Base-by-base conservation (phyloP, 768 basidiomycete genomes). In the Pleurotus sapidus region DNA sequence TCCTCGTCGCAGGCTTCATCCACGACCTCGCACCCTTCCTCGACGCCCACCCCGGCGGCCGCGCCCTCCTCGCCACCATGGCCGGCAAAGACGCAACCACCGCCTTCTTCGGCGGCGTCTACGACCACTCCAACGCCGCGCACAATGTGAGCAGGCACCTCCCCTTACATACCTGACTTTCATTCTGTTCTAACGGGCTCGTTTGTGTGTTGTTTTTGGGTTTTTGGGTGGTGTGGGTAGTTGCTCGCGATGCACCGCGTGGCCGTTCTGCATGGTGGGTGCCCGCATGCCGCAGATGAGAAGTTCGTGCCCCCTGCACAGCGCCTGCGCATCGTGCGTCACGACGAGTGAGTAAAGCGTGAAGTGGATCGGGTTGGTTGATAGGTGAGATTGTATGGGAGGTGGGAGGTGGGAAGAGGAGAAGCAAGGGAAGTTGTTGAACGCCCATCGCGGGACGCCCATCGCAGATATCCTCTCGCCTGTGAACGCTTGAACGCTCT, bases 1-100 rank as follows among this genome's bases (percentile, higher is more conserved):
- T 96, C 56, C 86, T 93, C 63, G 77, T 97, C 58, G 88, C 92
- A 30, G 94, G 94, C 14, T 94, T 93, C 77, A 95, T 97, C 55
- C 94, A 95, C 67, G 94, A 95, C 57, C 87, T 92, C 47, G 77
- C 86, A 0, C 74, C 79, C 12, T 96, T 95, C 75, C 81, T 89
- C 57, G 89, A 93, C 43, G 91, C 95, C 60, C 94, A 96, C 68
- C 94, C 94, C 5, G 93, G 94, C 62, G 94, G 94, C n/a, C 84
- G 87, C 2, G 90, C 93, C 65, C 74, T 93, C 27, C 73, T 97
- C 58, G 82, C 84, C 62, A 89, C 90, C 70, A 80, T 88, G 69
- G 89, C 94, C 64, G 94, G 94, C 58, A 90, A 84, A 68, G 94
- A 96, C 65, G 93, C 90, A 2, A 93, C 93, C 3, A 91, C 92